Percentiles rank a stretch among this genome's conserved stretches.
Evolutionary conservation across 805 yeast species (phyloP).

Genomic region (Lipomyces lipofer): DNA sequence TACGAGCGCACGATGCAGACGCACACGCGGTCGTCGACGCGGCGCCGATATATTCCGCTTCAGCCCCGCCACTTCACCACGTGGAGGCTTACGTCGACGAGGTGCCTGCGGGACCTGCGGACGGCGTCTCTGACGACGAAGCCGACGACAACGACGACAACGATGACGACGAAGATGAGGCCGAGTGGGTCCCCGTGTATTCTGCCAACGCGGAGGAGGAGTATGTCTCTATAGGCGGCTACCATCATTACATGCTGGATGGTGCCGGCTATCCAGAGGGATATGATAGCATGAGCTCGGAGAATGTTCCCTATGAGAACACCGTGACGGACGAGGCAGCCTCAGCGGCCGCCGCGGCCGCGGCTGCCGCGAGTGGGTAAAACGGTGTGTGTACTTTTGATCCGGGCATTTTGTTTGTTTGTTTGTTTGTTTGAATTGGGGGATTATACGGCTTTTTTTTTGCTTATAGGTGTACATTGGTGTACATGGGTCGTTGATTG

Average conservation of each 20-base stretch:
- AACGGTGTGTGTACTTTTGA: no score
- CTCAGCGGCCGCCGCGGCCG: not conserved
- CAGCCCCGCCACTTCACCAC: slow-evolving; percentile 14
- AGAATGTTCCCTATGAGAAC: slow-evolving; percentile 20
- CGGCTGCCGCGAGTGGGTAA: not conserved
- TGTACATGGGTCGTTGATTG: no score
- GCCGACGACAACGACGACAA: not conserved
- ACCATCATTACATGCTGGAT: slow-evolving; percentile 12
- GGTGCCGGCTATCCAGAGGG: slow-evolving; percentile 7
- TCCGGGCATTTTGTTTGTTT: no score
- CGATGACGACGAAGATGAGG: slow-evolving; percentile 1
- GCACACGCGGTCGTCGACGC: not conserved
- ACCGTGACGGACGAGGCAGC: slow-evolving; percentile 1
- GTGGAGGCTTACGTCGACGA: slow-evolving; percentile 8
- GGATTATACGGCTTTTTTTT: no score
- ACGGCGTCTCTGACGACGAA: not conserved
- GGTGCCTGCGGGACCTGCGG: not conserved
- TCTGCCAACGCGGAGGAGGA: slow-evolving; percentile 23
- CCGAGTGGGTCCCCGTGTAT: slow-evolving; percentile 28
- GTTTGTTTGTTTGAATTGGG: no score
- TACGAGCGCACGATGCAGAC: no score
- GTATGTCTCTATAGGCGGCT: slow-evolving; percentile 23
- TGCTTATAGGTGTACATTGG: no score
- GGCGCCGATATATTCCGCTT: slow-evolving; percentile 18
- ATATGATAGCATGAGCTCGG: slow-evolving; percentile 7